Conservation (phyloP, 2,329 filamentous ascomycete genomes). For the Monosporascus sp. region DNA sequence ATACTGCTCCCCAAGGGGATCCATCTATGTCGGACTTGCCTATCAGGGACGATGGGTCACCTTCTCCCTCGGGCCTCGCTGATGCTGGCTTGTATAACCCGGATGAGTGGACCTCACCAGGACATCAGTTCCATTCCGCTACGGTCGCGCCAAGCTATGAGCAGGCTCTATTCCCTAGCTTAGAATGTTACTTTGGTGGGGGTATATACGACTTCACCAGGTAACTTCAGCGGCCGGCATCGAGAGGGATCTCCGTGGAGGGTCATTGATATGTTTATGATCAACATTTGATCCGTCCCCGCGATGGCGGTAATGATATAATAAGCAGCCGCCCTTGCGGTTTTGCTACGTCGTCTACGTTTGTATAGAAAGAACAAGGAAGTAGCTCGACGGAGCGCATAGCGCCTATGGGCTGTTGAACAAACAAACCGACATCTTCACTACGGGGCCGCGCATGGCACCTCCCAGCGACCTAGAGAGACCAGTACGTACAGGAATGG, state of each 20-base stretch:
- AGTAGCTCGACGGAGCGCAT: no score
- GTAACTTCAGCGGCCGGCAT: constrained; percentile 1
- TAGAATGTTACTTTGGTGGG: constrained; percentile 25
- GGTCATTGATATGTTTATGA: no score
- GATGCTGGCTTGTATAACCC: not conserved
- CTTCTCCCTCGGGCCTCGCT: not conserved
- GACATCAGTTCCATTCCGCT: not conserved
- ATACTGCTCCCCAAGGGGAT: not conserved
- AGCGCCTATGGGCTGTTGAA: no score
- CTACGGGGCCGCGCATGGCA: no score
- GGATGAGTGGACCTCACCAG: not conserved
- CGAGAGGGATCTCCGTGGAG: not conserved
- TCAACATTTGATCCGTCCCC: no score
- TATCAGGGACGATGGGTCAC: not conserved
- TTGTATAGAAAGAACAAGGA: no score
- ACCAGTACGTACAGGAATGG: no score
- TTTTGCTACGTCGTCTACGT: no score
- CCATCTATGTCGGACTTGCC: not conserved
- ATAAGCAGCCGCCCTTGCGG: no score
- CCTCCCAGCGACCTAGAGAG: no score
- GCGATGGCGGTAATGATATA: no score
- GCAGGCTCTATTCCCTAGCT: constrained; percentile 6
- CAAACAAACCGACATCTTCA: no score
- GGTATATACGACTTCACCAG: constrained; percentile 25
- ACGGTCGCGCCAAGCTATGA: not conserved